Base-by-base conservation (phyloP, 2,329 filamentous ascomycete species). In the Fusarium subtropicale region DNA sequence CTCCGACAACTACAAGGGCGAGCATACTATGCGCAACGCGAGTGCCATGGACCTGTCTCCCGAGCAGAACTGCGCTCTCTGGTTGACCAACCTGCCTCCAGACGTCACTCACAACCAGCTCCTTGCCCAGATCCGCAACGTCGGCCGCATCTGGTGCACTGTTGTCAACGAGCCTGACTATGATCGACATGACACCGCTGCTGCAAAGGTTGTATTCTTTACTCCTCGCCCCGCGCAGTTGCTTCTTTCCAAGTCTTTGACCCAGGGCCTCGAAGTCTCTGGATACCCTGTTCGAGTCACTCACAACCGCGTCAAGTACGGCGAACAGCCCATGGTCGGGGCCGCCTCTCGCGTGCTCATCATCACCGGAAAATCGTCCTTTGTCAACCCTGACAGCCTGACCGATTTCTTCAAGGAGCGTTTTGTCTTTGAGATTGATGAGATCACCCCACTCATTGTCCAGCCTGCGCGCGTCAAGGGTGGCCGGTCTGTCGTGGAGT, bases 151-250 rank as follows among this genome's bases (percentile, higher is more conserved):
- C 13, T 87, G 79, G 71, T 84, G 84, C 46, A 79, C 79, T 3
- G 83, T 83, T 59, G 84, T 88, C 77, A 88, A 87, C 77, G 73
- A 76, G 3, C 83, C 85, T 0, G 79, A 82, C 60, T 76, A 74
- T 18, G 48, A 72, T 4, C 66, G 68, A 4, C 78, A 81, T 52
- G 76, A 78, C 47, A 75, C 78, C 1, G 80, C 80, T n/a, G 83
- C 84, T 0, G 83, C 83, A 20, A 86, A 86, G 72, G 66, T 86
- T 15, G 80, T 85, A 31, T 86, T 86, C 69, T 86, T 85, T 67
- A 78, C 78, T 11, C 77, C 82, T 3, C 34, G 39, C 0, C 77
- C 80, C 0, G 84, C 84, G 0, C 78, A 80, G 54, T 56, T 52
- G 6, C 72, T 80, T 2, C 69, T 79, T 2, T 54, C 64, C 16